Evolutionary conservation across 2,329 filamentous ascomycete genomes (phyloP).

Genomic region (Fusarium nematophilum): DNA sequence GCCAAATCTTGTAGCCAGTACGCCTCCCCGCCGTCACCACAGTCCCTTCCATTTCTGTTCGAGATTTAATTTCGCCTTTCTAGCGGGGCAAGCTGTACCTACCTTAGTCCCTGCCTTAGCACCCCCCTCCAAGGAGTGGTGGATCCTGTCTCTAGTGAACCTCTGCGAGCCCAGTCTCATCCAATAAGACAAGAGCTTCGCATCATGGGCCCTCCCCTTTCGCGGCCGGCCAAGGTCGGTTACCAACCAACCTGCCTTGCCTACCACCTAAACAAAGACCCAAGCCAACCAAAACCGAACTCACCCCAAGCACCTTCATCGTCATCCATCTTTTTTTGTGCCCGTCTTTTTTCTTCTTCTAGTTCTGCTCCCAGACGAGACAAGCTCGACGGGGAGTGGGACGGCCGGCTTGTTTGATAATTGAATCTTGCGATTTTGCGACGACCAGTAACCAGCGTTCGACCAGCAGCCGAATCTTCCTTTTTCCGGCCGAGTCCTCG

Average conservation of each 20-base stretch:
- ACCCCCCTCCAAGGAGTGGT: conserved; percentile 27
- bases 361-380: conserved; percentile 6
- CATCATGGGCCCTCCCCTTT: conserved; percentile 31
- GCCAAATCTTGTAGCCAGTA: conserved; percentile 24
- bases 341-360: conserved; percentile 14
- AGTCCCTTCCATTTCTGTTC: conserved; percentile 37
- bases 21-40: background rate
- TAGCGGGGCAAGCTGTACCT: conserved; percentile 15
- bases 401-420: background rate
- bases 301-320: conserved; percentile 28
- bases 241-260: no score
- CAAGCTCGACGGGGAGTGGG: conserved; percentile 11
- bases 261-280: conserved; percentile 21
- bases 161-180: conserved; percentile 40
- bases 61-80: conserved; percentile 40
- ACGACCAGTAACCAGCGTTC: conserved; percentile 10
- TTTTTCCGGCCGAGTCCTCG: conserved; percentile 37
- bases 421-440: background rate
- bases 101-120: conserved; percentile 43
- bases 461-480: conserved; percentile 31
- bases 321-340: conserved; percentile 17
- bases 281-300: conserved; percentile 24
- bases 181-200: conserved; percentile 30
- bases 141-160: conserved; percentile 30
- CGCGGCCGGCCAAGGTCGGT: conserved; percentile 36